Evolutionary conservation across 2,329 filamentous ascomycete species (phyloP), one percentile per base, ranked within the genome.

Genomic region (Aspergillus hiratsukae): DNA sequence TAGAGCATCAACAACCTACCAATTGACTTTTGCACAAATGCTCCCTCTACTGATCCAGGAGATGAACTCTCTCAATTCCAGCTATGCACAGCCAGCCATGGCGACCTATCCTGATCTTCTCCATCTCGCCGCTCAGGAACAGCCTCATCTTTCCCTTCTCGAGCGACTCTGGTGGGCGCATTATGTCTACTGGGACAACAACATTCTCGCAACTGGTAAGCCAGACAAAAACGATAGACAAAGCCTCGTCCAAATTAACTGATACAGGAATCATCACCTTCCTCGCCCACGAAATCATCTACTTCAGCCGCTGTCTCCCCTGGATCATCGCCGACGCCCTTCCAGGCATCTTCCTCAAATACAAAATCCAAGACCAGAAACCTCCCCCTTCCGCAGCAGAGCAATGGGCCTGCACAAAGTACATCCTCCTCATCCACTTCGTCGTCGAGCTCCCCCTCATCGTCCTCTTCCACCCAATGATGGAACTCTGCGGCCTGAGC

Each of bases 121-220:
- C 69, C 78, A 84, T 58, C 79, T 85, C 65, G 81, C 87, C 61
- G 81, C 82, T 35, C 81, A 84, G 65, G 83, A 83, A 81, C 92
- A 96, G 83, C 85, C 94, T 55, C 85, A 90, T 65, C 86, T 97
- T 69, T 96, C 90, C 76, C 81, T 89, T 64, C 78, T 86, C 69
- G 93, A 97, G 82, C 87, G 87, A 72, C 81, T 96, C 65, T 97
- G 93, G 93, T 88, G 89, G 79, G 86, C 90, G 43, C 96, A 91
- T 91, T 97, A 97, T 75, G 83, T 92, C 21, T 97, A 86, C 81
- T 95, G 97, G 88, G 89, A 94, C 74, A 97, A 97, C 75, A 93
- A 97, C 75, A 86, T 88, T 52, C 85, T 97, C 61, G 93, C 93
- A 10, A 66, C 64, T 11, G 63, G 63, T 64, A 62, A 8, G 29